phyloP scores from a whole-genome alignment of 2,329 filamentous ascomycete species.

The Cladophialophora exuberans region DNA sequence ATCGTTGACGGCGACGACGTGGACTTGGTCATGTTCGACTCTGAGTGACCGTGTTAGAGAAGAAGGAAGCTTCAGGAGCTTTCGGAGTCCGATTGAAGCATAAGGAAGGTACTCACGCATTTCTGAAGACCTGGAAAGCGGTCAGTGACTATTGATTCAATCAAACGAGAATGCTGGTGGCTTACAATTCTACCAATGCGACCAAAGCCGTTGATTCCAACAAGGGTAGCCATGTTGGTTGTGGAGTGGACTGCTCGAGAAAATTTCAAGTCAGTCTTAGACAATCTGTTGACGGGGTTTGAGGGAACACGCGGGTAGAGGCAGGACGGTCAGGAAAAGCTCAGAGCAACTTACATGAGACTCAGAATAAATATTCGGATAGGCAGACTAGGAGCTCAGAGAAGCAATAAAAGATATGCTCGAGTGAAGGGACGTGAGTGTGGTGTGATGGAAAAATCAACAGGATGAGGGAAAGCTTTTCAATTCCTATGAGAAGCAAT shows the following conservation, averaged over 20 bases:
- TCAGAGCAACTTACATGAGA: conserved; percentile 10
- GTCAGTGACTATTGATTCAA: conserved; percentile 37
- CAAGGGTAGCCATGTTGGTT: conserved; percentile 66
- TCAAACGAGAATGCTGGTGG: conserved; percentile 11
- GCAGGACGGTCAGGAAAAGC: neutral
- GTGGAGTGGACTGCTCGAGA: conserved; percentile 10
- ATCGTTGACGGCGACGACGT: conserved; percentile 97
- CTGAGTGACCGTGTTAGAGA: conserved; percentile 42
- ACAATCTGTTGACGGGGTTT: conserved; percentile 9
- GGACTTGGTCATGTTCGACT: conserved; percentile 83
- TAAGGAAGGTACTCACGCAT: conserved; percentile 66
- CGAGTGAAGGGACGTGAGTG: conserved; percentile 4
- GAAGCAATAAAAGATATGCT: conserved; percentile 14
- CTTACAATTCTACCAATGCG: conserved; percentile 91
- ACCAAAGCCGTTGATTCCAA: conserved; percentile 99
- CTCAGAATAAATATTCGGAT: conserved; percentile 5
- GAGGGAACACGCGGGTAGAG: conserved; percentile 4
- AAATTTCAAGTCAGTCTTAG: conserved; percentile 17
- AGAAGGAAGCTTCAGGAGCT: conserved; percentile 13
- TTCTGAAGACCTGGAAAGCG: conserved; percentile 76
- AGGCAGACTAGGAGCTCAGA: conserved; percentile 1
- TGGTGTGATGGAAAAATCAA: conserved; percentile 32
- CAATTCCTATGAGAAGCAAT: conserved; percentile 22
- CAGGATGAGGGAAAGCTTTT: conserved; percentile 28
- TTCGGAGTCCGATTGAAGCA: conserved; percentile 31